Percentiles rank a stretch among this genome's conserved stretches.
Conservation (phyloP, 1,284 basidiomycete genomes). For the Puccinia hordei region DNA sequence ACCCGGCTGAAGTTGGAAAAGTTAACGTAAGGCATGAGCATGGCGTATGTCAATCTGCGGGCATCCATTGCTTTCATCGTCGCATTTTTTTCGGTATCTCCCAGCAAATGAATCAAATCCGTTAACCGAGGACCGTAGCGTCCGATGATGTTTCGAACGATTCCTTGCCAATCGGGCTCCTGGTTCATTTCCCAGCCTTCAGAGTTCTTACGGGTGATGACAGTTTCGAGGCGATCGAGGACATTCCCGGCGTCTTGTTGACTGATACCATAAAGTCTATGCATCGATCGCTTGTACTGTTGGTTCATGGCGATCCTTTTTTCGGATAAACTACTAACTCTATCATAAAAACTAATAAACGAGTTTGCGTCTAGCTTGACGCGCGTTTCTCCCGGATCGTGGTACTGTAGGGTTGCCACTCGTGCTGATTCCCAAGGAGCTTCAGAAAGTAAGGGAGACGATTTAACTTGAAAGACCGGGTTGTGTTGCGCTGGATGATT, state of each 20-base stretch:
- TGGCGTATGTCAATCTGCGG: slow-evolving; percentile 13
- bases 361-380: slow-evolving; percentile 61
- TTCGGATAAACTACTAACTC: slow-evolving; percentile 54
- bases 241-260: slow-evolving; percentile 5
- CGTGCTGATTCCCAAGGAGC: slow-evolving; percentile 58
- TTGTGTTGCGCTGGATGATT: not conserved
- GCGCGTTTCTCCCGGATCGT: slow-evolving; percentile 62
- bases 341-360: slow-evolving; percentile 63
- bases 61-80: slow-evolving; percentile 20
- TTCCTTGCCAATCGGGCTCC: slow-evolving; percentile 20
- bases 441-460: not conserved
- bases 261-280: slow-evolving; percentile 37
- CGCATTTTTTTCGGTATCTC: not conserved
- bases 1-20: slow-evolving; percentile 12
- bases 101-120: not conserved
- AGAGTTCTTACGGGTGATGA: slow-evolving; percentile 28
- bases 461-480: not conserved
- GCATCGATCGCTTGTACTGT: not conserved
- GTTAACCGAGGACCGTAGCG: slow-evolving; percentile 2
- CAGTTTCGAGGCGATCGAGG: not conserved
- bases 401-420: slow-evolving; percentile 62
- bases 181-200: slow-evolving; percentile 14
- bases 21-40: slow-evolving; percentile 36
- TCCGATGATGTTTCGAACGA: slow-evolving; percentile 7
- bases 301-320: not conserved